Conservation (phyloP, 1,139 yeast species). For the Yamadazyma dushanensis region DNA sequence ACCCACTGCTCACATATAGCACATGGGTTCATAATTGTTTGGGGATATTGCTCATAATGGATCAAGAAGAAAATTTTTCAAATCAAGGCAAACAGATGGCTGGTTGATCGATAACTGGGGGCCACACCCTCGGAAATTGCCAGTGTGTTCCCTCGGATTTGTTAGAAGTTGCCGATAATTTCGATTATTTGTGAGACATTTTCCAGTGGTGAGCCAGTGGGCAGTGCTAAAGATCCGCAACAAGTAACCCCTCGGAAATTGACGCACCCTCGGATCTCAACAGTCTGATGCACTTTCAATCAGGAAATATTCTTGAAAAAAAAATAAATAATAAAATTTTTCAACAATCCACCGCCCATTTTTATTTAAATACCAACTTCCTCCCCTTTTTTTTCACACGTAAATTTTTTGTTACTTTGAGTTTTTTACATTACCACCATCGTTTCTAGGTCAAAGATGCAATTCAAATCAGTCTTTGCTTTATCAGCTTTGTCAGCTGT, state of each 20-base stretch:
- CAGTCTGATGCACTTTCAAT: slow-evolving; percentile 1
- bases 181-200: too few relatives aligned
- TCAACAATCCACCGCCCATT: slow-evolving; percentile 9
- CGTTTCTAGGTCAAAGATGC: slow-evolving; percentile 33
- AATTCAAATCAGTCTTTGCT: slow-evolving; percentile 49
- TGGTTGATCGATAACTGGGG: slow-evolving; percentile 6
- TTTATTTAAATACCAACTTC: slow-evolving; percentile 12
- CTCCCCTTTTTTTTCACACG: slow-evolving; percentile 5
- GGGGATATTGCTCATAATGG: not conserved
- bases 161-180: too few relatives aligned
- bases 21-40: not conserved
- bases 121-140: too few relatives aligned
- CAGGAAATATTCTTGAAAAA: slow-evolving; percentile 3
- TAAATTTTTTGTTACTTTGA: slow-evolving; percentile 8
- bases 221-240: too few relatives aligned
- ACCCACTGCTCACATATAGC: not conserved
- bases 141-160: slow-evolving; percentile 1
- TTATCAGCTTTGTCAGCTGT: slow-evolving; percentile 47
- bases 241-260: slow-evolving; percentile 2
- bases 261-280: slow-evolving; percentile 6
- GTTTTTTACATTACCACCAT: slow-evolving; percentile 7
- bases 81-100: slow-evolving; percentile 10
- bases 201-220: too few relatives aligned
- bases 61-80: not conserved
- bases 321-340: slow-evolving; percentile 8